Base-by-base conservation (phyloP, 805 yeast genomes). In the Debaryomyces prosopidis region DNA sequence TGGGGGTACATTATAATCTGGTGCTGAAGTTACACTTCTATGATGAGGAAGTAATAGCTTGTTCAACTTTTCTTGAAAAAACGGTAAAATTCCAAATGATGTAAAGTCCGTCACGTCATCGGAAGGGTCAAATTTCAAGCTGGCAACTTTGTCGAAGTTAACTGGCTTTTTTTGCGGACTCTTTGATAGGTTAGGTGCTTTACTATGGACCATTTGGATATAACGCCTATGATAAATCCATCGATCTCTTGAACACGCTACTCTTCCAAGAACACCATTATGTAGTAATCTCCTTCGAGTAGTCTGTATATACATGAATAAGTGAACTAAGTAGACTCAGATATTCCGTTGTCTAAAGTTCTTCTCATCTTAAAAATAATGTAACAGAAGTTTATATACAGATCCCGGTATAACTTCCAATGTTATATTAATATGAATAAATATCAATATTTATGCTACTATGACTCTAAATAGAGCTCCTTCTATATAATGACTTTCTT, bases 381-480 rank as follows among this genome's bases (percentile, higher is more conserved):
- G 26, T 23, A 23, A 10, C 19, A n/a, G 12, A 18, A 16, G 6
- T 34, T 34, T 18, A 17, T 18, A 34, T 34, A 34, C 23, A 30
- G 16, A 30, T n/a, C 33, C 3, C 3, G 11, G 7, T 34, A 12
- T 11, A 34, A 12, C 16, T 34, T 16, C 16, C 23, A 15, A 34
- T 34, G 17, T n/a, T 7, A 34, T 11, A 34, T 34, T n/a, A 16
- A 34, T 14, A 15, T 15, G 16, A 31, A 15, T 15, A 34, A 34
- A 18, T 11, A 34, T n/a, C n/a, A n/a, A n/a, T 34, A 34, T 34
- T 5, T 18, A 12, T 12, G 33, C 5, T 18, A 14, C 2, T 23
- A 23, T 23, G 26, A 23, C 26, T 23, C 16, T 61, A 84, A 39
- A 82, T 72, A 45, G 91, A 84, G 57, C 87, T 85, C 53, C 94